Conservation (phyloP, 176 grass and related monocot species). For the Tillandsia leiboldiana region DNA sequence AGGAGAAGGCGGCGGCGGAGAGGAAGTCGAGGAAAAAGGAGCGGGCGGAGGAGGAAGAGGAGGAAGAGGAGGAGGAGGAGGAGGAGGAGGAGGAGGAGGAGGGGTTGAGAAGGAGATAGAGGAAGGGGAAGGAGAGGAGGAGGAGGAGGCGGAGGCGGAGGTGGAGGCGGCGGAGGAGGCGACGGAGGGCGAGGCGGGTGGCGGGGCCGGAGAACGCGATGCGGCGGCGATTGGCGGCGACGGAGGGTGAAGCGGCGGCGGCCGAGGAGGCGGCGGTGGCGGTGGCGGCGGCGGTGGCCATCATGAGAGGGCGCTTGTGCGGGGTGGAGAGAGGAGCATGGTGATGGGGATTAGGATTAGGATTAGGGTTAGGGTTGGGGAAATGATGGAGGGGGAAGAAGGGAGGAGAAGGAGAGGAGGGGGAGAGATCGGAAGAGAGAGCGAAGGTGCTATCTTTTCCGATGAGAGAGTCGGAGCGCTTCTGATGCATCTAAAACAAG, state of each 20-base stretch:
- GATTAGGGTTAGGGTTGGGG: conserved; percentile 11
- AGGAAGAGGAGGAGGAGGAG: too few relatives aligned
- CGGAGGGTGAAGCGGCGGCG: conserved; percentile 34
- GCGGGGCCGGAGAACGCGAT: conserved; percentile 59
- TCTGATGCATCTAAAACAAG: too few relatives aligned
- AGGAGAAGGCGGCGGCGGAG: conserved; percentile 23
- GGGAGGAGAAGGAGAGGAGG: conserved; percentile 26
- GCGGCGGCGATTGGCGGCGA: conserved; percentile 33
- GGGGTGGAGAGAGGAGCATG: conserved; percentile 21
- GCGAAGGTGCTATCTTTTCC: too few relatives aligned
- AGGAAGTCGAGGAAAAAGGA: too few relatives aligned
- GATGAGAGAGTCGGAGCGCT: too few relatives aligned
- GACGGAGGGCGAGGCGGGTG: conserved; percentile 54
- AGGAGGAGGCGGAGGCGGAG: conserved; percentile 33
- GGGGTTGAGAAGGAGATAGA: conserved; percentile 79
- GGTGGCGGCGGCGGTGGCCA: conserved; percentile 8
- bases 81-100: conserved; percentile 27
- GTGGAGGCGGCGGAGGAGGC: conserved; percentile 49
- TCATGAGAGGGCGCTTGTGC: conserved; percentile 21
- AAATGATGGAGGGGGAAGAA: conserved; percentile 46
- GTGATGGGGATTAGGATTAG: neutral
- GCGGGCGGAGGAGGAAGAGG: too few relatives aligned
- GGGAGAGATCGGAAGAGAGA: neutral
- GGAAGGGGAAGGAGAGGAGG: conserved; percentile 41
- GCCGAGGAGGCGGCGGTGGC: conserved; percentile 18